Evolutionary conservation across 345 rosid genomes (phyloP).

Genomic region (Eucalyptus pumila): DNA sequence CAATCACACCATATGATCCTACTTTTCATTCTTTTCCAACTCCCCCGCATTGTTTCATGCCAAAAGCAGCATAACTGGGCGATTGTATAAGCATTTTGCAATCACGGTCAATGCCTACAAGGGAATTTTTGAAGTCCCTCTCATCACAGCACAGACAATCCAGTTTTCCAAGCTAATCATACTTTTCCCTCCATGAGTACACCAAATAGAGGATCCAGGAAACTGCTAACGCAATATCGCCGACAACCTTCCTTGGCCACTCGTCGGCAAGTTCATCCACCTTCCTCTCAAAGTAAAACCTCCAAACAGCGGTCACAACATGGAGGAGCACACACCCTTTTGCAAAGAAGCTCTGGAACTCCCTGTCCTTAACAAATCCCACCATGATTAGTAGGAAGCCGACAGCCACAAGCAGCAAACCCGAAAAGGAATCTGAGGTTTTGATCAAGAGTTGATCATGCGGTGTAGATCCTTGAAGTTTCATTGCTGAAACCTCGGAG

Average conservation of each 20-base stretch:
- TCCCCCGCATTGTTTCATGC: neutral
- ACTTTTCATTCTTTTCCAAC: neutral
- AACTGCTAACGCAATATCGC: constrained; percentile 53
- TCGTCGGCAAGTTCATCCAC: constrained; percentile 64
- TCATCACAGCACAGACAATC: neutral
- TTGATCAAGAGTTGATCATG: constrained; percentile 80
- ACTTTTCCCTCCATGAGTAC: constrained; percentile 88
- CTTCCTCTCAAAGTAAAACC: constrained; percentile 55
- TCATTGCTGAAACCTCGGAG: constrained; percentile 50
- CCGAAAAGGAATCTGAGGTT: constrained; percentile 86
- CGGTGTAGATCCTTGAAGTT: constrained; percentile 79
- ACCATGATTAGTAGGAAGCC: constrained; percentile 79
- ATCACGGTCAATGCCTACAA: neutral
- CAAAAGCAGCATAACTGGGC: neutral
- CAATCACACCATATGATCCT: neutral
- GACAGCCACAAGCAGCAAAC: constrained; percentile 68
- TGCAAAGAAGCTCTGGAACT: constrained; percentile 75
- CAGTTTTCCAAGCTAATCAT: constrained; percentile 28
- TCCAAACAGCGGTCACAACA: constrained; percentile 63
- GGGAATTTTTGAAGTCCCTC: neutral
- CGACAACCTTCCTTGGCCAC: constrained; percentile 57
- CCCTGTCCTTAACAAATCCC: constrained; percentile 67
- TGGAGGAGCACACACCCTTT: constrained; percentile 71
- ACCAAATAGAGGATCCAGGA: constrained; percentile 85
- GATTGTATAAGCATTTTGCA: neutral